Evolutionary conservation across 2,329 filamentous ascomycete genomes (phyloP), one percentile per base, ranked within the genome.

Genomic region (Fusarium begoniae): DNA sequence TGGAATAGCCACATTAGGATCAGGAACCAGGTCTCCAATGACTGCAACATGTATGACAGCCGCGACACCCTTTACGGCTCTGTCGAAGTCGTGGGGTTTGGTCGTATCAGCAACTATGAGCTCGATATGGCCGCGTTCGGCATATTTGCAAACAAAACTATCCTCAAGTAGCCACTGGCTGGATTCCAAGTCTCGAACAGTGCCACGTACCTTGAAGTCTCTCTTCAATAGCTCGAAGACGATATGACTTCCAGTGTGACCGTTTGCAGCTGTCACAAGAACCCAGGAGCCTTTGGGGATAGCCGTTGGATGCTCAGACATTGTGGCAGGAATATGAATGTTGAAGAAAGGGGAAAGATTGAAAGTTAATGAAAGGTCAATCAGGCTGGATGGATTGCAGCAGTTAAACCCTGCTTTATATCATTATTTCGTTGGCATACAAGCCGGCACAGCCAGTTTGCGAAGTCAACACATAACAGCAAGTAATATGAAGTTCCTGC

Each of bases 181-280:
- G 13, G 62, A 69, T 13, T 54, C 22, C 8, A 75, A 37, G 22
- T 70, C 40, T 11, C 70, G 54, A 11, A 72, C 73, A 17, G 70
- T 70, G 9, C 73, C 73, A 3, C 73, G 70, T 5, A 76, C 74
- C 35, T 75, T 76, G 70, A 59, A 76, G 2, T 71, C 74, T 32
- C 62, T 53, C 32, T 55, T 72, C 8, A 76, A 55, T 0, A 76
- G 32, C 18, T 74, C 73, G 11, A 63, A 72, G 24, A 67, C 65
- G 7, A 72, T 53, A 26, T 76, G 74, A 11, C 70, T 65, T 0
- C 70, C 70, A 4, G 70, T 76, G 18, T 74, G 37, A 17, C 74
- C 74, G 17, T 66, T 75, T 15, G 68, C 73, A 8, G 56, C 70
- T 11, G 73, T 75, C 6, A 75, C 70, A 4, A 76, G 60, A 24